phyloP scores from a whole-genome alignment of 2,329 filamentous ascomycete species.

The Colletotrichum sp. region DNA sequence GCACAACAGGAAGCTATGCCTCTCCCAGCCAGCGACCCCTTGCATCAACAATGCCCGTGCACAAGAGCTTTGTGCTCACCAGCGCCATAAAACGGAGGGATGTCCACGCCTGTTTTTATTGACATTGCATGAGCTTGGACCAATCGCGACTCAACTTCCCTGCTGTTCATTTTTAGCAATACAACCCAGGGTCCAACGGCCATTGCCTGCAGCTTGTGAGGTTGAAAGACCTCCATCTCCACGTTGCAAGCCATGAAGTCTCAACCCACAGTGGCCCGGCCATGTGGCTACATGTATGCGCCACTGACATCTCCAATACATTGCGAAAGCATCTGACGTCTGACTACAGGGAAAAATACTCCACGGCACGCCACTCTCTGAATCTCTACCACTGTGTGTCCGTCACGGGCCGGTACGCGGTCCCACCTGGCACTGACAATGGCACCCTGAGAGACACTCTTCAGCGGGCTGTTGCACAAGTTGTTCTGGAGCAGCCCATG shows the following conservation, averaged over 20 bases:
- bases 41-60: neutral
- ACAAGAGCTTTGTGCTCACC: neutral
- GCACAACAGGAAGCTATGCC: neutral
- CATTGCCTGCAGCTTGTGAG: neutral
- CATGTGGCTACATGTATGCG: slow-evolving; percentile 13
- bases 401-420: slow-evolving; percentile 47
- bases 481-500: slow-evolving; percentile 48
- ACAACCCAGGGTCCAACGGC: neutral
- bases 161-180: neutral
- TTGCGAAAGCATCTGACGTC: slow-evolving; percentile 3
- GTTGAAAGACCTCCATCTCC: neutral
- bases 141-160: neutral
- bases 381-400: slow-evolving; percentile 52
- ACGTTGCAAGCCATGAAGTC: neutral
- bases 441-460: slow-evolving; percentile 25
- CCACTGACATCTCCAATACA: too few relatives aligned
- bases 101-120: neutral
- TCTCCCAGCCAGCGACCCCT: neutral
- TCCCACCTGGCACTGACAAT: slow-evolving; percentile 2
- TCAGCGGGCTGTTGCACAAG: slow-evolving; percentile 39
- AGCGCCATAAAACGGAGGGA: neutral
- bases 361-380: slow-evolving; percentile 48
- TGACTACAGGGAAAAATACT: slow-evolving; percentile 44
- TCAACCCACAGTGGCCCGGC: neutral
- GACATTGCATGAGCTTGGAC: neutral